These are phyloP conservation scores for Dalbergia cultrata DNA, from an alignment of 306 rosid species.

Conservation along the genomic window DNA sequence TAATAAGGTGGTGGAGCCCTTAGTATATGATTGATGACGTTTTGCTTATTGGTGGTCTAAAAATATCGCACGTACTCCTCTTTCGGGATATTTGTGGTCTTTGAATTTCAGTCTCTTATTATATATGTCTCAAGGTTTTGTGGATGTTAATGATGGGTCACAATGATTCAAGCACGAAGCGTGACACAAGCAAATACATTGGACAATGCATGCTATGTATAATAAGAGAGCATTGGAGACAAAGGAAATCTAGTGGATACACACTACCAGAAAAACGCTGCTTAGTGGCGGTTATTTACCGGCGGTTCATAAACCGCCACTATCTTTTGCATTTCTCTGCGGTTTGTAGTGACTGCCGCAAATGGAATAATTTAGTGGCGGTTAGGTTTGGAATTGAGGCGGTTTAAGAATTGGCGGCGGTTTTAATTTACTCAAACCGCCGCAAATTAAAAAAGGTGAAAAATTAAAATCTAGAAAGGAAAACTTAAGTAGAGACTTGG, in stretches of 20 bases:
- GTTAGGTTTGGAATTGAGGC: too few relatives aligned
- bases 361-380: too few relatives aligned
- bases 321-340: too few relatives aligned
- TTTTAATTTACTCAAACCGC: too few relatives aligned
- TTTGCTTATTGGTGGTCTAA: conserved; percentile 2
- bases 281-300: too few relatives aligned
- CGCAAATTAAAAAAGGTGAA: too few relatives aligned
- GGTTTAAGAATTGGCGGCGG: too few relatives aligned
- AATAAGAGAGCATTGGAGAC: conserved; percentile 36
- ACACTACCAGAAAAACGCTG: too few relatives aligned
- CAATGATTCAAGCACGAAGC: conserved; percentile 17
- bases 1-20: conserved; percentile 17
- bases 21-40: background rate
- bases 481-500: too few relatives aligned
- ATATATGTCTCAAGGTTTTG: conserved; percentile 26
- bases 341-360: too few relatives aligned
- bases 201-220: conserved; percentile 28
- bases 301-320: too few relatives aligned
- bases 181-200: conserved; percentile 42
- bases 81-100: conserved; percentile 8
- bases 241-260: conserved; percentile 44
- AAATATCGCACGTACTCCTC: conserved; percentile 10
- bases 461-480: too few relatives aligned
- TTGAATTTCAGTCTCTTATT: conserved; percentile 37
- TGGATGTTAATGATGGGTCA: conserved; percentile 35